A percentile compares a stretch with the other conserved stretches of the same genome.
These are phyloP conservation scores for Paecilomyces sp. DNA, from an alignment of 2,329 filamentous ascomycete species.

Conservation along the genomic window DNA sequence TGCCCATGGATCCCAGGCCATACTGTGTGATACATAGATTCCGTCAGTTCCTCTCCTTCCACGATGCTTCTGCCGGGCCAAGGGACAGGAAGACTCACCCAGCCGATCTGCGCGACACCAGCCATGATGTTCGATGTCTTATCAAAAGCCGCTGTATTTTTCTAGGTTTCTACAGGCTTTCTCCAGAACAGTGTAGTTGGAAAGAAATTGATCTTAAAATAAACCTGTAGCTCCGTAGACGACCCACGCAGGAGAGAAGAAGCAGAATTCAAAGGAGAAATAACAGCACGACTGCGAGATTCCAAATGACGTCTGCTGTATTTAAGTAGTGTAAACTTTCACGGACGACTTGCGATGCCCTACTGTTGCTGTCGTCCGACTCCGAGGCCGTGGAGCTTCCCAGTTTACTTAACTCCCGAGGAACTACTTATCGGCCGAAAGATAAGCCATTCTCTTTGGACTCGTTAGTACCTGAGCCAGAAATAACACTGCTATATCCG, in stretches of 20 bases:
- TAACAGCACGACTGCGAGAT: not conserved
- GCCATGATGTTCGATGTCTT: not conserved
- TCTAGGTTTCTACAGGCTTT: not conserved
- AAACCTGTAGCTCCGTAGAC: not conserved
- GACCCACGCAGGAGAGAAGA: not conserved
- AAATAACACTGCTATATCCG: not conserved
- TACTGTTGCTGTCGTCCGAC: not conserved
- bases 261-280: not conserved
- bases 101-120: constrained; percentile 22
- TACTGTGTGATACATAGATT: constrained; percentile 15
- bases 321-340: not conserved
- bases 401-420: not conserved
- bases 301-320: not conserved
- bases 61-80: not conserved
- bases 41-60: not conserved
- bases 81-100: constrained; percentile 15
- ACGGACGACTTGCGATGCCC: not conserved
- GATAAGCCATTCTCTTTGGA: not conserved
- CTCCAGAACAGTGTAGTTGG: not conserved
- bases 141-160: not conserved
- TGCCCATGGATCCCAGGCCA: constrained; percentile 40
- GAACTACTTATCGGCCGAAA: not conserved
- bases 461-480: not conserved
- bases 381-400: not conserved
- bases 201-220: not conserved